These are phyloP conservation scores for Yamadazyma taylorii DNA, from an alignment of 1,139 yeast species.

Conservation along the genomic window DNA sequence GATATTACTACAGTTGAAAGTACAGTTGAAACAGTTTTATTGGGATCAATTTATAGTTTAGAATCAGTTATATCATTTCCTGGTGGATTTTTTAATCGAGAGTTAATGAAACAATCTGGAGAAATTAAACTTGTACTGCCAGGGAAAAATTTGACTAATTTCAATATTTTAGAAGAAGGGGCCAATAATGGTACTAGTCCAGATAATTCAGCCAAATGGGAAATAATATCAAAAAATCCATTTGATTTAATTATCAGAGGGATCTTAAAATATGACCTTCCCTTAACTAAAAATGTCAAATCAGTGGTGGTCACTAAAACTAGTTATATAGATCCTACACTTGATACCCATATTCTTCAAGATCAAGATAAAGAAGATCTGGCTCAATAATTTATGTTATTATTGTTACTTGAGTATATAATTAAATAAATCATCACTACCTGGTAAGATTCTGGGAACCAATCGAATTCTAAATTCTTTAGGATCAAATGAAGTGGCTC, in stretches of 20 bases:
- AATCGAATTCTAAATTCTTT: conserved; percentile 36
- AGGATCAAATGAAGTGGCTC: conserved; percentile 64
- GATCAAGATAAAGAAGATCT: not conserved
- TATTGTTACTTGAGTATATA: conserved; percentile 7
- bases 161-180: conserved; percentile 5
- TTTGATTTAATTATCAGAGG: conserved; percentile 88
- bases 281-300: conserved; percentile 55
- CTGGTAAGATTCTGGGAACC: conserved; percentile 22
- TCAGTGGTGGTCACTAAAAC: conserved; percentile 65
- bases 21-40: conserved; percentile 62
- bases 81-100: conserved; percentile 75
- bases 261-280: conserved; percentile 71
- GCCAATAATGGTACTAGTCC: conserved; percentile 20
- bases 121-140: conserved; percentile 75
- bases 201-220: conserved; percentile 67
- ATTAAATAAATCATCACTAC: conserved; percentile 23
- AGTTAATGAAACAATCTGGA: conserved; percentile 56
- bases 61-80: conserved; percentile 75
- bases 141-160: conserved; percentile 58
- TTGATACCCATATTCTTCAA: conserved; percentile 2
- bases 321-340: conserved; percentile 56
- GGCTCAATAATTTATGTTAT: too few species aligned
- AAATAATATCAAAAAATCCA: conserved; percentile 70
- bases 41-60: conserved; percentile 66
- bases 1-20: conserved; percentile 9